Percentiles rank a stretch among this genome's conserved stretches.
These are phyloP conservation scores for Penicillium sp. DNA, from an alignment of 2,329 filamentous ascomycete genomes.

Conservation along the genomic window DNA sequence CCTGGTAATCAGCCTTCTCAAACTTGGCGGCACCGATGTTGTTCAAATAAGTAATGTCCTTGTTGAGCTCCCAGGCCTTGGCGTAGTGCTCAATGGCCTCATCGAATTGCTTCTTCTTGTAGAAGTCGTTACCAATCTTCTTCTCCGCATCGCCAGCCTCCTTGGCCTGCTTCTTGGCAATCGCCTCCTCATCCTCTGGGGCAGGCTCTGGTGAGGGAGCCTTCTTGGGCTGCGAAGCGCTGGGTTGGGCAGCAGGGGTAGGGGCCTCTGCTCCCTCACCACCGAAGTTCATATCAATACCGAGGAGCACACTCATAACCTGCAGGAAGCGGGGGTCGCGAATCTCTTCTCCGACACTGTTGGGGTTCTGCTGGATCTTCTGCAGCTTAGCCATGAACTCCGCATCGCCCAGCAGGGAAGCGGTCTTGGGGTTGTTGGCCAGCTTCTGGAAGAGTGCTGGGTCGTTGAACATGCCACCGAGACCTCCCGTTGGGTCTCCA, in stretches of 20 bases:
- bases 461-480: conserved; percentile 94
- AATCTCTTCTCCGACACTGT: conserved; percentile 75
- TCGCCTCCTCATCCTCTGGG: conserved; percentile 75
- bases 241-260: conserved; percentile 69
- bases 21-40: conserved; percentile 93
- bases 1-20: conserved; percentile 92
- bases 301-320: conserved; percentile 89
- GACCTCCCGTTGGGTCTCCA: conserved; percentile 68
- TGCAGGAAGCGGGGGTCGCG: conserved; percentile 88
- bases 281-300: conserved; percentile 82
- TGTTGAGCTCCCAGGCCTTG: conserved; percentile 90
- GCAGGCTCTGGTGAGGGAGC: conserved; percentile 62
- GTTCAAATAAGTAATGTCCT: conserved; percentile 97
- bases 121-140: conserved; percentile 86
- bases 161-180: conserved; percentile 85
- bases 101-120: conserved; percentile 98
- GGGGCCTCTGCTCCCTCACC: conserved; percentile 52
- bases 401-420: conserved; percentile 72
- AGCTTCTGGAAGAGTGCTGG: conserved; percentile 88
- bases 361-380: conserved; percentile 75
- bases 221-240: conserved; percentile 53
- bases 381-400: conserved; percentile 90
- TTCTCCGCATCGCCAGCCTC: conserved; percentile 93
- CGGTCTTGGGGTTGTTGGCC: conserved; percentile 91
- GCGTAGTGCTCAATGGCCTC: conserved; percentile 89